A percentile compares a stretch with the other conserved stretches of the same genome.
Evolutionary conservation across 2,329 filamentous ascomycete species (phyloP).

Genomic region (Colletotrichum costaricense): DNA sequence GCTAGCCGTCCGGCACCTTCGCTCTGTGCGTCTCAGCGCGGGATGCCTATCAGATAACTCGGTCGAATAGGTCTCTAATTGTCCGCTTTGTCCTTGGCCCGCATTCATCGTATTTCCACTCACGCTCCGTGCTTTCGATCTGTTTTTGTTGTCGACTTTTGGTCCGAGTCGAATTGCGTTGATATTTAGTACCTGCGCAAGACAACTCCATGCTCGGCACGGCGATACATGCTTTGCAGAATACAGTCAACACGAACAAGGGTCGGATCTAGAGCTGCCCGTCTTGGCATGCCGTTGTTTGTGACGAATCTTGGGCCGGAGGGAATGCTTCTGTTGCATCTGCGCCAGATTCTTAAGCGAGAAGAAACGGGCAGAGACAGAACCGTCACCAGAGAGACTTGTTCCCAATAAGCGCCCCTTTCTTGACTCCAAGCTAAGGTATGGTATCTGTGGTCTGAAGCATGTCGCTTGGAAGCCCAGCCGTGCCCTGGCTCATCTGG

Average conservation of each 20-base stretch:
- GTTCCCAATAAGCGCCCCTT: not conserved
- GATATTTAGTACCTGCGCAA: not conserved
- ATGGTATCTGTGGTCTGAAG: not conserved
- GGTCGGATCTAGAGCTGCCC: not conserved
- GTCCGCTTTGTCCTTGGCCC: constrained; percentile 13
- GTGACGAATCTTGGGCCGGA: not conserved
- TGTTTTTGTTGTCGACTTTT: not conserved
- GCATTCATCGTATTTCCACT: not conserved
- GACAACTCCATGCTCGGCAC: not conserved
- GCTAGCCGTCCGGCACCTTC: not conserved
- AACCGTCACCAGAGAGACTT: not conserved
- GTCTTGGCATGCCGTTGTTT: not conserved
- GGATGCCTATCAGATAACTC: not conserved
- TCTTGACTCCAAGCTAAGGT: not conserved
- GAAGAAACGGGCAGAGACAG: not conserved
- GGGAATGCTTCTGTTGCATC: not conserved
- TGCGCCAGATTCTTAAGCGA: not conserved
- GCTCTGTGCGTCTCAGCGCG: not conserved
- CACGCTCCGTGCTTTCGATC: not conserved
- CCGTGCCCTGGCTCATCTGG: not conserved
- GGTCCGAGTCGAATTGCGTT: not conserved
- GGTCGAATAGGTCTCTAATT: constrained; percentile 12
- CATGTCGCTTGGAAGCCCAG: not conserved
- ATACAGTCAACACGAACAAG: not conserved
- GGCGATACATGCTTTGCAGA: not conserved